Evolutionary conservation across 1,284 basidiomycete species (phyloP), one percentile per base, ranked within the genome.

Genomic region (Cryptococcus sp.): DNA sequence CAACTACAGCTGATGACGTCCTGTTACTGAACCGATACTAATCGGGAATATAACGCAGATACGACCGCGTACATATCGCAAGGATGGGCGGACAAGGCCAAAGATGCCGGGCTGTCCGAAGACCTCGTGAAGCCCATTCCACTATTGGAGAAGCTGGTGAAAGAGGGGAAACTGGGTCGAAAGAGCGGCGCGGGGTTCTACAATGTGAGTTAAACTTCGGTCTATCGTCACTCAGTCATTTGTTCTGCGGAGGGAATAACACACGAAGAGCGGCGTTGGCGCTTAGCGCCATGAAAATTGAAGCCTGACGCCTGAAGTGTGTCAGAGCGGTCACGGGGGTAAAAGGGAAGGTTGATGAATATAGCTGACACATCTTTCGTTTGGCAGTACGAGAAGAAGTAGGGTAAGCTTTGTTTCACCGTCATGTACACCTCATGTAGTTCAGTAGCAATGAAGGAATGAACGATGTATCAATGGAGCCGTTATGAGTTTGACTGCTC

Each of bases 61-160:
- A 80, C 78, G 19, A 74, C 76, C 27, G 72, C 73, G n/a, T 78
- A 82, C 73, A 85, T 85, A 64, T 75, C 82, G 23, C 67, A 74
- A 51, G 83, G 83, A 57, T 85, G 84, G 83, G 73, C 80, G 44
- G 79, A 82, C 54, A 79, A 81, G 54, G 78, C 81, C 25, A 78
- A 77, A 46, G 58, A 68, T 10, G 78, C 77, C 13, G 62, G 77
- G 69, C 81, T 83, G 61, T 76, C 75, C 13, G 70, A 76, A 44
- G 79, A 80, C 50, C 70, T 81, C n/a, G 82, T 84, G 39, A 65
- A 74, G 57, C 77, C 80, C 47, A 81, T 81, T 42, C 66, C 71
- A 45, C 59, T 81, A 58, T 71, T 85, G 56, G 80, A 81, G 50
- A 71, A 82, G 63, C 73, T 84, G 55, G 82, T 85, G 53, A 74